Conservation (phyloP, 2,329 filamentous ascomycete genomes). For the Fonsecaea monophora region DNA sequence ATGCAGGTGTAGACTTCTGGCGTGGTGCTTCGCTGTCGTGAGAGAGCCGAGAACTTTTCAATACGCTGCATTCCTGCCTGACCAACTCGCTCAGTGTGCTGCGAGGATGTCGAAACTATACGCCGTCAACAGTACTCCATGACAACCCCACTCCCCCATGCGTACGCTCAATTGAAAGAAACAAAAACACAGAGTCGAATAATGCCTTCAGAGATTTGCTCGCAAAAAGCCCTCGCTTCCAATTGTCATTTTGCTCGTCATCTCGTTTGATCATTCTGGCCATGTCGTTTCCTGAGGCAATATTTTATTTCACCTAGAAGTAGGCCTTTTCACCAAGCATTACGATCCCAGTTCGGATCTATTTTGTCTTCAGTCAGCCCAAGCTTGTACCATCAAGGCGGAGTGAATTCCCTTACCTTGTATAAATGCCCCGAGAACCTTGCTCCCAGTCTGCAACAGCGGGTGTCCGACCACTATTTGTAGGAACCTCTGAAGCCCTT, state of each 20-base stretch:
- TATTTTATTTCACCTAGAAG: neutral
- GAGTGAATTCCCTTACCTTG: conserved; percentile 70
- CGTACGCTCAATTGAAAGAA: neutral
- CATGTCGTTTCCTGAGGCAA: conserved; percentile 6
- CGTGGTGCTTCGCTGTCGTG: neutral
- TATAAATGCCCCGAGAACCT: conserved; percentile 94
- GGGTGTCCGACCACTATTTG: conserved; percentile 98
- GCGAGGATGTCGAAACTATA: neutral
- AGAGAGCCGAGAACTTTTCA: neutral
- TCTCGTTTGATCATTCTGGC: conserved; percentile 15
- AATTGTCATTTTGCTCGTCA: conserved; percentile 13
- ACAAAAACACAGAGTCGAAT: conserved; percentile 4
- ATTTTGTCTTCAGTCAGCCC: conserved; percentile 10
- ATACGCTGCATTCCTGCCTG: neutral
- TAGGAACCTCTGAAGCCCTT: conserved; percentile 91
- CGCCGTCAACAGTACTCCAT: neutral
- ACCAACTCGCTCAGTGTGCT: neutral
- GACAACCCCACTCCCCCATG: neutral
- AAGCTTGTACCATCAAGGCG: neutral
- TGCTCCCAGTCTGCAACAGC: conserved; percentile 94
- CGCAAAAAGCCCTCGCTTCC: conserved; percentile 7
- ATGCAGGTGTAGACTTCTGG: neutral
- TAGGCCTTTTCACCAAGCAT: conserved; percentile 69
- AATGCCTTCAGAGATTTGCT: neutral
- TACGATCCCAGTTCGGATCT: conserved; percentile 78